These are phyloP conservation scores for Schrenkiella parvula DNA, from an alignment of 345 rosid species.

Conservation along the genomic window DNA sequence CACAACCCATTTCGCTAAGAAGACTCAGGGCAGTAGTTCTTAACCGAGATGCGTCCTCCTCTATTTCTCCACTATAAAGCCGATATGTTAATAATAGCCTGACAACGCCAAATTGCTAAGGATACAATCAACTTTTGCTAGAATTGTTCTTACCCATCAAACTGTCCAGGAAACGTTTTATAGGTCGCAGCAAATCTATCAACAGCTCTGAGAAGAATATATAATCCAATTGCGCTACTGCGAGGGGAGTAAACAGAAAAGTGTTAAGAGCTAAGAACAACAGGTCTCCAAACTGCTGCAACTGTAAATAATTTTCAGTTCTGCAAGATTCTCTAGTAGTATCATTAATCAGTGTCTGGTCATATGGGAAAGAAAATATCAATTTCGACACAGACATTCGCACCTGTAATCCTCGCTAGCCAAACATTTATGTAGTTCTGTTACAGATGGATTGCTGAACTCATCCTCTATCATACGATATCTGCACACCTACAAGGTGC, in stretches of 20 bases:
- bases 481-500: constrained; percentile 67
- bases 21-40: constrained; percentile 61
- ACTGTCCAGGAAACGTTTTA: constrained; percentile 88
- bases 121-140: background rate
- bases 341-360: background rate
- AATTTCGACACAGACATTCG: background rate
- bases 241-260: constrained; percentile 7
- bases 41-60: constrained; percentile 64
- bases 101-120: background rate
- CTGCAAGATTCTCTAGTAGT: background rate
- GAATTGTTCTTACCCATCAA: constrained; percentile 62
- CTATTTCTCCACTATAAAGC: constrained; percentile 42
- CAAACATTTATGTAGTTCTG: constrained; percentile 73
- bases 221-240: constrained; percentile 73
- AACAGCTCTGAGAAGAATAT: constrained; percentile 83
- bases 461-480: constrained; percentile 72
- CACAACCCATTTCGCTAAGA: constrained; percentile 80
- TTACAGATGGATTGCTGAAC: constrained; percentile 55
- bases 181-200: constrained; percentile 80
- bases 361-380: background rate
- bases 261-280: background rate
- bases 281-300: background rate
- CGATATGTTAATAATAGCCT: background rate
- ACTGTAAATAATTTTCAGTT: background rate
- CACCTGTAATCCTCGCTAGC: constrained; percentile 82